Percentiles rank a stretch among this genome's conserved stretches.
Conservation (phyloP, 805 yeast genomes). For the Lipomyces anomalus region DNA sequence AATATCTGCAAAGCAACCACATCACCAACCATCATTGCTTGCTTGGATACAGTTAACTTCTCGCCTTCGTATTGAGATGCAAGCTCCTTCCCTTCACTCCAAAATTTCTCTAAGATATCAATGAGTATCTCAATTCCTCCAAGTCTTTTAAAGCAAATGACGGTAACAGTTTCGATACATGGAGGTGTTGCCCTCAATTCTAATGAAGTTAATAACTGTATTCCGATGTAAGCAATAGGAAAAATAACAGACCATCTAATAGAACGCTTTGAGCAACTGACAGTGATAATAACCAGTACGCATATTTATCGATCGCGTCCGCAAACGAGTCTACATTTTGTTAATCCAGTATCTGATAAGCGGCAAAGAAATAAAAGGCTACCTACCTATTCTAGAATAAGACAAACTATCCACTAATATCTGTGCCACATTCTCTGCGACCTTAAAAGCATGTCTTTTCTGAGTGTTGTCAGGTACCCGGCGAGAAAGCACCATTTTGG, state of each 20-base stretch:
- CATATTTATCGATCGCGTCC: slow-evolving; percentile 17
- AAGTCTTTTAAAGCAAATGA: slow-evolving; percentile 29
- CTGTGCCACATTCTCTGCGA: slow-evolving; percentile 27
- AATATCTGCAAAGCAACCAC: slow-evolving; percentile 27
- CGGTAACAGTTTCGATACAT: slow-evolving; percentile 21
- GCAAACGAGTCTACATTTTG: slow-evolving; percentile 5
- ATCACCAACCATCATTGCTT: slow-evolving; percentile 22
- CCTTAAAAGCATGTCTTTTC: slow-evolving; percentile 27
- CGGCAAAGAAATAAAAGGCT: no score
- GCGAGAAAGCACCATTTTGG: slow-evolving; percentile 17
- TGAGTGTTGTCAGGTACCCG: slow-evolving; percentile 20
- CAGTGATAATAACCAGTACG: slow-evolving; percentile 18
- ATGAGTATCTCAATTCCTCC: slow-evolving; percentile 29
- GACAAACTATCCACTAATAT: slow-evolving; percentile 22
- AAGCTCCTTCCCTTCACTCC: slow-evolving; percentile 12
- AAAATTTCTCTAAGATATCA: slow-evolving; percentile 22
- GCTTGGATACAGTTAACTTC: slow-evolving; percentile 13
- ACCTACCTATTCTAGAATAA: slow-evolving; percentile 16
- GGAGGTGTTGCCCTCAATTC: slow-evolving; percentile 16
- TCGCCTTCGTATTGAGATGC: slow-evolving; percentile 15
- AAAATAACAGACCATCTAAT: slow-evolving; percentile 13
- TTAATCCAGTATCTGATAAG: neutral
- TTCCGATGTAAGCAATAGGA: neutral
- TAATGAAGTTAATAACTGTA: slow-evolving; percentile 2
- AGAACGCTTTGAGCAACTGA: slow-evolving; percentile 16